Evolutionary conservation across 1,139 yeast species (phyloP), one percentile per base, ranked within the genome.

Genomic region (Nakaseomyces delphensis): DNA sequence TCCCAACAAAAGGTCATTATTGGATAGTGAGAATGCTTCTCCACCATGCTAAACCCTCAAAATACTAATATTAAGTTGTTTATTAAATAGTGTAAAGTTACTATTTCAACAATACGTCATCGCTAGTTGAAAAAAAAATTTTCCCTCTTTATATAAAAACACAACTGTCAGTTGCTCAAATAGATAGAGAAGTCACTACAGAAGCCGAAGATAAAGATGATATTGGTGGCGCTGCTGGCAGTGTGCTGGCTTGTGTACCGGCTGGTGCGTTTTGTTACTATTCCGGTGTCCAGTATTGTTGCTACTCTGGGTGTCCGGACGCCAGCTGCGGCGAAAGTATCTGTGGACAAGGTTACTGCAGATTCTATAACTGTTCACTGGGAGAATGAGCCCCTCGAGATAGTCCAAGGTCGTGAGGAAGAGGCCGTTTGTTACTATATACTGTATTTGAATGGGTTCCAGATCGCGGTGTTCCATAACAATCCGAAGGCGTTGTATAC

Each of bases 241-340:
- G 25, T 35, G 25, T 20, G 48, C 21, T 60, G 64, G 63, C 45
- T 59, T 28, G 41, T 49, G 24, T 52, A 53, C 41, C 49, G 63
- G 36, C 45, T 59, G 19, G 53, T 48, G 44, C 54, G 47, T 41
- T 57, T 56, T 43, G 37, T 60, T 28, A 46, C 53, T 23, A 68
- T 74, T 27, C 79, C 84, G 0, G 64, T 75, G 19, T 69, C 69
- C 9, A 65, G 68, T 27, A 66, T 78, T 23, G 70, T 77, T 41
- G 69, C 68, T 48, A 62, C 68, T 11, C 60, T 79, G 39, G 73
- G 75, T 40, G 70, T 79, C 23, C 71, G 70, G 31, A 70, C 77
- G 14, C 84, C 85, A 2, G 70, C 71, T 27, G 67, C 78, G 4
- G 79, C 82, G 0, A 65, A 69, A 42, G 68, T 78, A 6, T 73